These are phyloP conservation scores for Naganishia albida DNA, from an alignment of 1,284 basidiomycete genomes.

Conservation along the genomic window DNA sequence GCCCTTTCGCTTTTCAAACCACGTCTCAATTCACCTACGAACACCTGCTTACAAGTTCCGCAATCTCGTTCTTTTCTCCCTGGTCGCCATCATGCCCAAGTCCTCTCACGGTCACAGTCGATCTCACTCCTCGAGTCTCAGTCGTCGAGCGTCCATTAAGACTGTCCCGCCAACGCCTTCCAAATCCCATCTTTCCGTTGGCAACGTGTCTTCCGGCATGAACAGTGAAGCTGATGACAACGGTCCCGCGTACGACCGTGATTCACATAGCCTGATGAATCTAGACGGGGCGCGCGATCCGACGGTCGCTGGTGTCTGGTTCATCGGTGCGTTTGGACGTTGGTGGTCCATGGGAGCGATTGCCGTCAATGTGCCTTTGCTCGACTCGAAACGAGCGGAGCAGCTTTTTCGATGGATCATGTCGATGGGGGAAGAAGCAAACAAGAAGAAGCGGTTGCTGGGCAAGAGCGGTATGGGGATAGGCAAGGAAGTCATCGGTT, in stretches of 20 bases:
- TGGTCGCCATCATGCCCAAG: conserved; percentile 63
- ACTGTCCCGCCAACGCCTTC: conserved; percentile 6
- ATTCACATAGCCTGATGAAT: conserved; percentile 22
- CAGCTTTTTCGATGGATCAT: conserved; percentile 68
- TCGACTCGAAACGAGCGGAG: conserved; percentile 21
- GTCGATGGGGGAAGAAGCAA: conserved; percentile 61
- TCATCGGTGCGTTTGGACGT: conserved; percentile 78
- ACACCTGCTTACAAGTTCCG: conserved; percentile 89
- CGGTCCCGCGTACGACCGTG: conserved; percentile 28
- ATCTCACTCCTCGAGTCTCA: conserved; percentile 9
- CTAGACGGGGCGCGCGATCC: conserved; percentile 29
- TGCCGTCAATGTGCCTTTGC: conserved; percentile 59
- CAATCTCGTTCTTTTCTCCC: conserved; percentile 78
- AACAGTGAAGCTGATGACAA: conserved; percentile 24
- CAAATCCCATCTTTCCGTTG: conserved; percentile 1
- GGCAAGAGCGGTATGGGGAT: conserved; percentile 31
- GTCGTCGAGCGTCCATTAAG: conserved; percentile 17
- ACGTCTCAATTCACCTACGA: conserved; percentile 84
- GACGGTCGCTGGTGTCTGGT: conserved; percentile 60
- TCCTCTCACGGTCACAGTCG: conserved; percentile 38
- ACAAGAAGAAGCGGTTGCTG: conserved; percentile 52
- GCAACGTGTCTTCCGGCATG: conserved; percentile 13
- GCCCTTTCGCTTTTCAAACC: conserved; percentile 84
- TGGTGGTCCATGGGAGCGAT: conserved; percentile 80
- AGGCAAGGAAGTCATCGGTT: conserved; percentile 31